Conservation (phyloP, 2,329 filamentous ascomycete species). For the Aspergillus cejpii region DNA sequence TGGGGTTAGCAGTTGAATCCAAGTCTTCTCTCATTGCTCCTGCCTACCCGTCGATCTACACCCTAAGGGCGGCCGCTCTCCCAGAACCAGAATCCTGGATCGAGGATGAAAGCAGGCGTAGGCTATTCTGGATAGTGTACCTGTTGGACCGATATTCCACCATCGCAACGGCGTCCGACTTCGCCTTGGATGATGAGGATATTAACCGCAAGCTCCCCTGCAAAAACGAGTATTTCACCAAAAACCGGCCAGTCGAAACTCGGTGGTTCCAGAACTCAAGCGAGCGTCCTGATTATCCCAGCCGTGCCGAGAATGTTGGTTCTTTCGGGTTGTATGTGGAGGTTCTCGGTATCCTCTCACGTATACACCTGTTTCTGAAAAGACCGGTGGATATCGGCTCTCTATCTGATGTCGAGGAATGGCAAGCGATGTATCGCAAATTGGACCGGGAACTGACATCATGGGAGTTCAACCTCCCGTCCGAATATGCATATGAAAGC, state of each 20-base stretch:
- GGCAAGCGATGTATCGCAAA: conserved; percentile 81
- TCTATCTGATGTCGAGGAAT: conserved; percentile 75
- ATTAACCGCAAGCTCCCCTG: conserved; percentile 83
- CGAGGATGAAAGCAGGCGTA: conserved; percentile 76
- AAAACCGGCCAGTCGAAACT: conserved; percentile 77
- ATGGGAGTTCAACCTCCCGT: conserved; percentile 78
- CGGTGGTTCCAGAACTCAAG: conserved; percentile 63
- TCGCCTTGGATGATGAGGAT: conserved; percentile 80
- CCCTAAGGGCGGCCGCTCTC: conserved; percentile 73
- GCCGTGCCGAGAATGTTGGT: conserved; percentile 72
- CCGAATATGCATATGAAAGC: conserved; percentile 66
- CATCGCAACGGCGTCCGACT: conserved; percentile 85
- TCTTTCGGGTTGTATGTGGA: conserved; percentile 88
- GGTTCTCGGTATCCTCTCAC: conserved; percentile 76
- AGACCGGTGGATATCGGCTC: conserved; percentile 83
- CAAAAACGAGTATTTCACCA: conserved; percentile 76
- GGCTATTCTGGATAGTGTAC: conserved; percentile 93
- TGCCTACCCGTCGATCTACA: conserved; percentile 79
- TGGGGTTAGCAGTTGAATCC: conserved; percentile 76
- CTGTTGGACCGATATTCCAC: conserved; percentile 84
- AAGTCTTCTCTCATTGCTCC: conserved; percentile 73
- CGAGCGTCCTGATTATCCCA: conserved; percentile 55
- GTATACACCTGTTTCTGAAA: conserved; percentile 83
- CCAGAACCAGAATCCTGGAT: conserved; percentile 79
- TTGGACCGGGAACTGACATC: conserved; percentile 70